These are phyloP conservation scores for Didymellaceae sp. DNA, from an alignment of 2,329 filamentous ascomycete species.

Conservation along the genomic window DNA sequence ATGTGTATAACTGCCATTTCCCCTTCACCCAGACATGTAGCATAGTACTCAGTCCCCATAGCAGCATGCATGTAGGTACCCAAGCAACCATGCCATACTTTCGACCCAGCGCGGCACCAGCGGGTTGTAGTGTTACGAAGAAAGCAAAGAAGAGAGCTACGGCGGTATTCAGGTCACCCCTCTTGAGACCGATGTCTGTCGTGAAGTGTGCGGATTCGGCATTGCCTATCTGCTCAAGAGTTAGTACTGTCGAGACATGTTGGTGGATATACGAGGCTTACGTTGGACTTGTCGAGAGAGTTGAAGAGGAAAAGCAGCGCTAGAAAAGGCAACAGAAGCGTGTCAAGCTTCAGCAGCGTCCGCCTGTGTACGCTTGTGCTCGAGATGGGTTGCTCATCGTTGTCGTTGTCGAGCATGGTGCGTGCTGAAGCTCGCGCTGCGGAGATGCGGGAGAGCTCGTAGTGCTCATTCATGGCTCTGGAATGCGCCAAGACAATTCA, in stretches of 20 bases:
- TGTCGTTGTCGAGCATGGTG: constrained; percentile 10
- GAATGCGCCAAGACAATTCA: constrained; percentile 1
- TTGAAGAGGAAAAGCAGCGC: constrained; percentile 61
- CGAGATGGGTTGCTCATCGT: constrained; percentile 1
- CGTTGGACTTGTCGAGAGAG: constrained; percentile 60
- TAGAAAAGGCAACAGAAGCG: constrained; percentile 58
- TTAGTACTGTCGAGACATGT: background rate
- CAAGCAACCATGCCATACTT: constrained; percentile 62
- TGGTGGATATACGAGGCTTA: constrained; percentile 10
- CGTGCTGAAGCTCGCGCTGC: background rate
- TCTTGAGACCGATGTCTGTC: constrained; percentile 58
- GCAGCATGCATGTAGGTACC: constrained; percentile 64
- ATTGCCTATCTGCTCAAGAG: constrained; percentile 54
- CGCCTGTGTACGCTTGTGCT: constrained; percentile 36
- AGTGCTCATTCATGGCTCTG: constrained; percentile 5
- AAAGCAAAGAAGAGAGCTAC: constrained; percentile 65
- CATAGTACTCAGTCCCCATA: constrained; percentile 60
- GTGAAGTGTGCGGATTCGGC: constrained; percentile 67
- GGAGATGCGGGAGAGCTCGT: constrained; percentile 10
- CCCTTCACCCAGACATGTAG: constrained; percentile 55
- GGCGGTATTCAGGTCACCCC: constrained; percentile 62
- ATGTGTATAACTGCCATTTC: constrained; percentile 55
- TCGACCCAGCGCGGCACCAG: constrained; percentile 63
- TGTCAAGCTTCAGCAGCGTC: constrained; percentile 58
- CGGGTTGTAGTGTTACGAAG: constrained; percentile 64